phyloP scores from a whole-genome alignment of 1,139 yeast species.

The Nakaseomyces nivariensis region DNA sequence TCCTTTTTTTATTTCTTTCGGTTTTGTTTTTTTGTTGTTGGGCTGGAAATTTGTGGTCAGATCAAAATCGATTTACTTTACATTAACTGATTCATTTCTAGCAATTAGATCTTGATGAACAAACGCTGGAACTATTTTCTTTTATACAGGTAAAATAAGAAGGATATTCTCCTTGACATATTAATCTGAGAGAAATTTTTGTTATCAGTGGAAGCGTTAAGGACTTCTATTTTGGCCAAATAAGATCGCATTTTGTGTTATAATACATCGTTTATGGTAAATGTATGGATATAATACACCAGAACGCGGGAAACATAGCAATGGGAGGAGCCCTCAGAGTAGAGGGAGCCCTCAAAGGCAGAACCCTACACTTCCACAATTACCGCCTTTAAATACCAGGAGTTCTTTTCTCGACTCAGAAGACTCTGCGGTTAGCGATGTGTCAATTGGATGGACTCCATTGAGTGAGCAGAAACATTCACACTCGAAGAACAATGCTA shows the following conservation, averaged over 20 bases:
- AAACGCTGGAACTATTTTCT: too few relatives aligned
- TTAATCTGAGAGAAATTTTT: too few relatives aligned
- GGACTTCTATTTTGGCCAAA: too few relatives aligned
- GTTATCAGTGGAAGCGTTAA: too few relatives aligned
- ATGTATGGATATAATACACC: slow-evolving; percentile 4
- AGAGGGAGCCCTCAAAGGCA: background rate
- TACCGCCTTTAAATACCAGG: slow-evolving; percentile 25
- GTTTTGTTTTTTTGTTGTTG: too few relatives aligned
- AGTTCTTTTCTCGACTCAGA: slow-evolving; percentile 11
- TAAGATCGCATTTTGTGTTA: background rate
- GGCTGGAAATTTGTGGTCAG: too few relatives aligned
- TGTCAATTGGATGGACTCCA: slow-evolving; percentile 18
- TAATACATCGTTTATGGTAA: background rate
- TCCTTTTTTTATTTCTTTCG: too few relatives aligned
- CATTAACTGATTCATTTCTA: too few relatives aligned
- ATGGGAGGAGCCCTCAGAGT: slow-evolving; percentile 1
- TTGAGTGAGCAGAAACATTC: slow-evolving; percentile 6
- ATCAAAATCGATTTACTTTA: too few relatives aligned
- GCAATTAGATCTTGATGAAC: too few relatives aligned
- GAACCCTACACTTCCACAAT: slow-evolving; percentile 14
- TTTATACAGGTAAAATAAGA: too few relatives aligned
- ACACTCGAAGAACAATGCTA: background rate
- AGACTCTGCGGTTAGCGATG: slow-evolving; percentile 6
- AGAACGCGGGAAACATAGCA: background rate
- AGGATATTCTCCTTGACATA: too few relatives aligned